These are phyloP conservation scores for Stephania japonica DNA, from an alignment of 164 flowering plant genomes.

Conservation along the genomic window DNA sequence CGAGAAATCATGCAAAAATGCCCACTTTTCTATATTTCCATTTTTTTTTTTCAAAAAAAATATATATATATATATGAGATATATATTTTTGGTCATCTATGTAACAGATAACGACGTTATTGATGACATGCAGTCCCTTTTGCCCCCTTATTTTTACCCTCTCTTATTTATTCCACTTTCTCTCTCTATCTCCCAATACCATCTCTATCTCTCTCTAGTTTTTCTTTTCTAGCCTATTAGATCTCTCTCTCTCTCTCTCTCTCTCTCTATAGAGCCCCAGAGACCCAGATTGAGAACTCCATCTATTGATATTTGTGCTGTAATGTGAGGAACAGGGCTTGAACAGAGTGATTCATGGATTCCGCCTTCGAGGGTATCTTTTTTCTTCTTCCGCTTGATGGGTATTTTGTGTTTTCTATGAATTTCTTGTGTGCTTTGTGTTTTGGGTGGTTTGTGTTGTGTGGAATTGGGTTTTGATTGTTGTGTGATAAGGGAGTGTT, in stretches of 20 bases:
- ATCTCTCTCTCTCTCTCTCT: conserved; percentile 1
- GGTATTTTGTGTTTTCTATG: background rate
- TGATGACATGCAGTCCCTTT: conserved; percentile 11
- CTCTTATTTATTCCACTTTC: background rate
- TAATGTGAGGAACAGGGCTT: conserved; percentile 30
- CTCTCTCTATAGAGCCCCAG: conserved; percentile 22
- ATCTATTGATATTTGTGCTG: conserved; percentile 23
- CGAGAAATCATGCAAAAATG: conserved; percentile 1
- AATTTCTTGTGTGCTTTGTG: conserved; percentile 3
- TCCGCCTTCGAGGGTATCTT: conserved; percentile 38
- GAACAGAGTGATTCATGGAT: conserved; percentile 26
- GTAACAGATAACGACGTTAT: conserved; percentile 6
- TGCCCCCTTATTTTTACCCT: background rate
- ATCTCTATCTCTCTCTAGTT: conserved; percentile 3
- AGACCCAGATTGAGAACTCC: too few relatives aligned
- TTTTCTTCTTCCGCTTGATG: background rate
- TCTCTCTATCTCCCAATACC: background rate
- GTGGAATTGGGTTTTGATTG: background rate
- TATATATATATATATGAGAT: background rate
- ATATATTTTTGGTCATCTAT: background rate
- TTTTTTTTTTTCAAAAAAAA: background rate
- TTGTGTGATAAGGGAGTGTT: background rate
- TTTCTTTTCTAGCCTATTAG: background rate
- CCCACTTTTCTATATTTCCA: background rate
- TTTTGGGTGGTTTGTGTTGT: background rate